A percentile compares a stretch with the other conserved stretches of the same genome.
phyloP scores from a whole-genome alignment of 192 early-diverging fungal genomes.

The Chytriomyces sp. region DNA sequence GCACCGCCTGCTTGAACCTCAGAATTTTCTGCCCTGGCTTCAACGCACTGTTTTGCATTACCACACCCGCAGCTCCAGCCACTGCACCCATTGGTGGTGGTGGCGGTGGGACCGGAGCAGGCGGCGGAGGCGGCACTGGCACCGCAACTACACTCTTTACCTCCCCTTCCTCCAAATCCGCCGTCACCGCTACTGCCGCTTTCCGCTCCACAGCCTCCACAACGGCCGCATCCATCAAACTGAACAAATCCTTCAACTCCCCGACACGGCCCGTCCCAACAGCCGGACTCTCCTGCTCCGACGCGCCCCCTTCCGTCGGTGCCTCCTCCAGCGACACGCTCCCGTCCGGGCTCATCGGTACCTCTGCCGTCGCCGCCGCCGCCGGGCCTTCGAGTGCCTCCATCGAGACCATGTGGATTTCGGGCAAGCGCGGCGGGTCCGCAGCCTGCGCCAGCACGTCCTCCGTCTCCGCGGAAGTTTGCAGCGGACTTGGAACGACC shows the following conservation, averaged over 20 bases:
- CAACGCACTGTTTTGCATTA: background rate
- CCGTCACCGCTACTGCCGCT: too few species aligned
- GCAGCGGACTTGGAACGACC: background rate
- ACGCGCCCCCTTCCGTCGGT: background rate
- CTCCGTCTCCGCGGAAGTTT: background rate
- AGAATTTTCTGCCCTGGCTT: slow-evolving; percentile 1
- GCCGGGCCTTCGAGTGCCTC: background rate
- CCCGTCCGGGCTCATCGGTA: background rate
- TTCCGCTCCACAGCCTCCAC: background rate
- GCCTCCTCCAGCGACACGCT: background rate
- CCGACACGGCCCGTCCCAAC: background rate
- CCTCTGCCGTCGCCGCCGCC: background rate
- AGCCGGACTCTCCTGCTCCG: background rate
- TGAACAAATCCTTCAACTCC: slow-evolving; percentile 3
- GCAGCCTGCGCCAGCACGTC: background rate
- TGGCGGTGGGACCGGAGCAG: background rate
- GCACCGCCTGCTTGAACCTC: slow-evolving; percentile 7
- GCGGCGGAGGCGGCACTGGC: background rate
- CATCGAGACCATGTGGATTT: background rate
- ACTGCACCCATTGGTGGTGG: background rate
- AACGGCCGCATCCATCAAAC: slow-evolving; percentile 7
- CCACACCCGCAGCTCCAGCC: background rate
- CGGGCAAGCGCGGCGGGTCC: background rate
- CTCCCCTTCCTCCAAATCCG: too few species aligned
- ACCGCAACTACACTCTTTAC: too few species aligned